A percentile compares a stretch with the other conserved stretches of the same genome.
These are phyloP conservation scores for Termitomyces sp. DNA, from an alignment of 768 basidiomycete genomes.

Conservation along the genomic window DNA sequence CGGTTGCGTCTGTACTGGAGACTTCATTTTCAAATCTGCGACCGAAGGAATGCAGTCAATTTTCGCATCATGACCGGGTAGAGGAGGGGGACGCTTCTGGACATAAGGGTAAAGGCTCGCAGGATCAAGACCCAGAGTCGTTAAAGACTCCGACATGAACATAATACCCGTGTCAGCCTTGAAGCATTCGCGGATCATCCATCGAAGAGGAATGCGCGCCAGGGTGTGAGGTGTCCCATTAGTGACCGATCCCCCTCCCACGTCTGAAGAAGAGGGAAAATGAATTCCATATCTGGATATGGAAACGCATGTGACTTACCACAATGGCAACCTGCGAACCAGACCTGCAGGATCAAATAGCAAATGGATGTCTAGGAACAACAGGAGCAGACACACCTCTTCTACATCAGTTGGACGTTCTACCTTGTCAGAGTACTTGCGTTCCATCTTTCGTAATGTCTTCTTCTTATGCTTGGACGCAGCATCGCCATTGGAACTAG, in stretches of 20 bases:
- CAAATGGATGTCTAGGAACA: background rate
- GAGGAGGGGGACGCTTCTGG: slow-evolving; percentile 23
- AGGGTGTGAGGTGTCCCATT: slow-evolving; percentile 37
- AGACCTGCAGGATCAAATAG: slow-evolving; percentile 22
- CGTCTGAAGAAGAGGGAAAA: slow-evolving; percentile 25
- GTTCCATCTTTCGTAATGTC: slow-evolving; percentile 9
- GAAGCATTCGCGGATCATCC: slow-evolving; percentile 73
- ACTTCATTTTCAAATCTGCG: background rate
- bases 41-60: slow-evolving; percentile 16
- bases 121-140: slow-evolving; percentile 35
- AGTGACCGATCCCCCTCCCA: slow-evolving; percentile 45
- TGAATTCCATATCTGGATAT: background rate
- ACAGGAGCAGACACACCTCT: slow-evolving; percentile 20
- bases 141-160: slow-evolving; percentile 42
- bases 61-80: slow-evolving; percentile 10
- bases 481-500: background rate
- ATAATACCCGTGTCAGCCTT: slow-evolving; percentile 49
- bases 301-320: slow-evolving; percentile 14
- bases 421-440: slow-evolving; percentile 2
- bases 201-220: slow-evolving; percentile 48
- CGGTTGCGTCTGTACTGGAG: background rate
- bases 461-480: slow-evolving; percentile 4
- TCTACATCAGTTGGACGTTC: slow-evolving; percentile 29
- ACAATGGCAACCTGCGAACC: slow-evolving; percentile 41
- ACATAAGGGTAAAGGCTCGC: slow-evolving; percentile 29